Evolutionary conservation across 768 basidiomycete species (phyloP), one percentile per base, ranked within the genome.

Genomic region (Lactarius pseudohatsudake): DNA sequence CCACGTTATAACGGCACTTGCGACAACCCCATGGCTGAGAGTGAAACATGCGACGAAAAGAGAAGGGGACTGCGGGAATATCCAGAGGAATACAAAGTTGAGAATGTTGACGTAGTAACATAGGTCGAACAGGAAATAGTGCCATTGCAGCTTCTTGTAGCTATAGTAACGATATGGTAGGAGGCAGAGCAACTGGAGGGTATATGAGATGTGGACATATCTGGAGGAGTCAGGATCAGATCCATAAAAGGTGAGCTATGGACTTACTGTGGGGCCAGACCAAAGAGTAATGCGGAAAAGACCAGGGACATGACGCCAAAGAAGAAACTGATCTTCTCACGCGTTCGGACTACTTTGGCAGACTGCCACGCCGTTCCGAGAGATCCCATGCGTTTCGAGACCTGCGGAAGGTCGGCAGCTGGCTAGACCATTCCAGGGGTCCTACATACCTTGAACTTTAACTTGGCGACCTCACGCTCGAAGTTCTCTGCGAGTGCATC

Each of bases 1-100:
- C 97, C 97, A 99, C 11, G 96, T 98, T 71, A 98, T 92, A 58
- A 98, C 95, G 0, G 96, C 96, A 60, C 91, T 93, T 0, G 93
- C 96, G 38, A 97, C 84, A 0, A 91, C 85, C 0, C 95, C 97
- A 74, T 97, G 89, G 0, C 94, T 91, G 30, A 98, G 83, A 70
- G 92, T 92, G 73, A 97, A 98, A 73, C 93, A 96, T 4, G 95
- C 92, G 59, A 93, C 85, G 77, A 96, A 98, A 20, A 98, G 82
- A 2, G 85, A 80, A 7, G 89, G 80, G 64, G 84, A 94, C 5
- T 81, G 79, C 0, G 97, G 96, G 68, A 96, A 79, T 55, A 94
- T 71, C 96, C 96, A 99, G 71, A 99, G 82, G 80, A 87, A 99
- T 70, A 97, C 72, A 69, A 98, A 86, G 78, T 92, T 90, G 77